Percentiles rank a stretch among this genome's conserved stretches.
phyloP scores from a whole-genome alignment of 1,284 basidiomycete genomes.

The Cryptococcus sp. region DNA sequence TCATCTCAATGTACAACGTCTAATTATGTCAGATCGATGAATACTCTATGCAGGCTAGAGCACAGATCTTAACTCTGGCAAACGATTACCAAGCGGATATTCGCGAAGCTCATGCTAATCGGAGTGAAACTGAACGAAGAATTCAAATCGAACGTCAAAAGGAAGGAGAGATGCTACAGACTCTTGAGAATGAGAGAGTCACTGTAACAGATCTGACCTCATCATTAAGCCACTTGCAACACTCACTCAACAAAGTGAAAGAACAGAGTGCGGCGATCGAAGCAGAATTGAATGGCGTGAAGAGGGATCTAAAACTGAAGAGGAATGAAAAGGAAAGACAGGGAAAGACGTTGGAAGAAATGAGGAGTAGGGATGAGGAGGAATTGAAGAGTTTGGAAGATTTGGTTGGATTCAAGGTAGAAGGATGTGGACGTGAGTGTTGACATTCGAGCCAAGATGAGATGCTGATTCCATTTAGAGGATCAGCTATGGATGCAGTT shows the following conservation, averaged over 20 bases:
- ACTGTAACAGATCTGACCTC: conserved; percentile 28
- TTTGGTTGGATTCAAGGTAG: conserved; percentile 60
- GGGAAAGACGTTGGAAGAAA: conserved; percentile 56
- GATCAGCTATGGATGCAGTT: conserved; percentile 71
- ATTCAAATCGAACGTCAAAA: conserved; percentile 38
- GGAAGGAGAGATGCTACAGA: conserved; percentile 43
- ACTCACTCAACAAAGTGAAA: conserved; percentile 29
- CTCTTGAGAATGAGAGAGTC: conserved; percentile 38
- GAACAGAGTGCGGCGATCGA: conserved; percentile 33
- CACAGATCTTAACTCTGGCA: conserved; percentile 32
- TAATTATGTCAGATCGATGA: conserved; percentile 30
- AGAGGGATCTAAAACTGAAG: conserved; percentile 24
- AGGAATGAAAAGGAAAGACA: conserved; percentile 64
- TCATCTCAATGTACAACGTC: neutral
- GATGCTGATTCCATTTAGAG: conserved; percentile 32
- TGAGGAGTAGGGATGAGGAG: conserved; percentile 56
- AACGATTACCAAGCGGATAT: conserved; percentile 24
- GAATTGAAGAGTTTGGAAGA: conserved; percentile 61
- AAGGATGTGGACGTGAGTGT: conserved; percentile 61
- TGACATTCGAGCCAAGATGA: neutral
- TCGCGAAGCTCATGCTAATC: conserved; percentile 31
- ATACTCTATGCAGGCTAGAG: conserved; percentile 33
- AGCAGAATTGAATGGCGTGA: conserved; percentile 24
- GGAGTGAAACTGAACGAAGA: conserved; percentile 34
- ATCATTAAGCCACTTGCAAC: conserved; percentile 28